These are phyloP conservation scores for Mallotus repandus DNA, from an alignment of 441 rosid species.

Conservation along the genomic window DNA sequence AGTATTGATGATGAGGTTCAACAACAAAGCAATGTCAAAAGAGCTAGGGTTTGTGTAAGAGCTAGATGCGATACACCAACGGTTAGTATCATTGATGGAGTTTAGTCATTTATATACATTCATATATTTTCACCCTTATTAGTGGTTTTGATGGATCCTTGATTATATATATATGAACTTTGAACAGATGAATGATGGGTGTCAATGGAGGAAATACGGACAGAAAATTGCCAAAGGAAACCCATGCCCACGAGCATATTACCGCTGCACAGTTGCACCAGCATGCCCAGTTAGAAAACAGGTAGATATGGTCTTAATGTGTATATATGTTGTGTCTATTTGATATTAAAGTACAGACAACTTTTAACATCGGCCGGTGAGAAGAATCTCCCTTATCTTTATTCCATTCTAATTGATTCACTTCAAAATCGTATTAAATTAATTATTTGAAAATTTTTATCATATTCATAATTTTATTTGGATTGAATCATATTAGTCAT, in stretches of 20 bases:
- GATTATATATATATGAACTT: too few species aligned
- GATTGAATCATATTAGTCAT: too few species aligned
- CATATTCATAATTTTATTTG: too few species aligned
- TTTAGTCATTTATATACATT: too few species aligned
- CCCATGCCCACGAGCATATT: constrained; percentile 88
- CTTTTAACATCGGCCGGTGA: too few species aligned
- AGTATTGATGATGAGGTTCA: constrained; percentile 51
- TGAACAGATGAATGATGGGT: constrained; percentile 79
- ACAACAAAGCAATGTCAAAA: constrained; percentile 58
- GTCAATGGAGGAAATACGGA: constrained; percentile 98
- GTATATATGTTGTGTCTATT: too few species aligned
- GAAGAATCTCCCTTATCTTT: too few species aligned
- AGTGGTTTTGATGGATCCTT: background rate
- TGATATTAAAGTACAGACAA: too few species aligned
- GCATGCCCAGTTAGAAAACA: constrained; percentile 87
- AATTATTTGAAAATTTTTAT: too few species aligned
- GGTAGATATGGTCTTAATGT: constrained; percentile 32
- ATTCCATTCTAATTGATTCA: too few species aligned
- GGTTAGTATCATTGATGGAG: constrained; percentile 33
- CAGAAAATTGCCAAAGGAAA: constrained; percentile 87
- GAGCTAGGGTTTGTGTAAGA: constrained; percentile 85
- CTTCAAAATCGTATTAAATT: too few species aligned
- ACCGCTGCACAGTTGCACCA: constrained; percentile 80
- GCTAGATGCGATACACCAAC: constrained; percentile 90
- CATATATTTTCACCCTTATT: background rate